Percentiles rank a stretch among this genome's conserved stretches.
phyloP scores from a whole-genome alignment of 345 rosid species.

The Rhizophora apiculata region DNA sequence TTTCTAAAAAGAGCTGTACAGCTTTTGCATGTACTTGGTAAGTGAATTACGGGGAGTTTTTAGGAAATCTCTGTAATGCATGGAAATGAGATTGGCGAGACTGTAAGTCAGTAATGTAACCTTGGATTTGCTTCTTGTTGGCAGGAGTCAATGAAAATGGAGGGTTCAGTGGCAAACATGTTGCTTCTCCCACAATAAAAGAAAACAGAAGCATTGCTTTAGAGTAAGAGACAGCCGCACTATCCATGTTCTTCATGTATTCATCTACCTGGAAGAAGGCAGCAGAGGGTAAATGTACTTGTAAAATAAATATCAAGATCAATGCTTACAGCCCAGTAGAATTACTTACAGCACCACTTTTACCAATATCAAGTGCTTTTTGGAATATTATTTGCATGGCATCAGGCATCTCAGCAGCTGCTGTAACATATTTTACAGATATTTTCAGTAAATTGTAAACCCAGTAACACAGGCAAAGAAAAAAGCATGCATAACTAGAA shows the following conservation, averaged over 20 bases:
- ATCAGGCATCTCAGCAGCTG: conserved; percentile 66
- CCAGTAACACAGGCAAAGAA: conserved; percentile 10
- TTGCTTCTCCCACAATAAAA: conserved; percentile 62
- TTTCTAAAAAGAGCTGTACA: conserved; percentile 17
- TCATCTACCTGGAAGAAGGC: conserved; percentile 53
- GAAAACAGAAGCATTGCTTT: conserved; percentile 64
- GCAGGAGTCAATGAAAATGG: conserved; percentile 51
- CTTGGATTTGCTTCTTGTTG: conserved; percentile 48
- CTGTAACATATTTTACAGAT: conserved; percentile 35
- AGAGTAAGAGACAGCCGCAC: conserved; percentile 53
- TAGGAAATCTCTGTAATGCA: conserved; percentile 14
- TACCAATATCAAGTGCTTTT: conserved; percentile 54
- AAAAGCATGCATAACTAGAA: conserved; percentile 5
- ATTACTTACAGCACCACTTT: conserved; percentile 56
- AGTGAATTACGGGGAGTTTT: conserved; percentile 12
- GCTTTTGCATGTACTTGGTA: conserved; percentile 14
- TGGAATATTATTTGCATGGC: conserved; percentile 72
- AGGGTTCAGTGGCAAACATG: conserved; percentile 51
- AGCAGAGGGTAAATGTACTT: background rate
- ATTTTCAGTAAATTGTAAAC: conserved; percentile 17
- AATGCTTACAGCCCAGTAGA: background rate
- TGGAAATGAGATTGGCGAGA: conserved; percentile 45
- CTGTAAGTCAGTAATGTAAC: conserved; percentile 54
- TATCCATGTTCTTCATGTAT: conserved; percentile 48
- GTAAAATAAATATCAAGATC: background rate